A percentile compares a stretch with the other conserved stretches of the same genome.
Evolutionary conservation across 2,329 filamentous ascomycete genomes (phyloP).

Genomic region (Cladosporium sp.): DNA sequence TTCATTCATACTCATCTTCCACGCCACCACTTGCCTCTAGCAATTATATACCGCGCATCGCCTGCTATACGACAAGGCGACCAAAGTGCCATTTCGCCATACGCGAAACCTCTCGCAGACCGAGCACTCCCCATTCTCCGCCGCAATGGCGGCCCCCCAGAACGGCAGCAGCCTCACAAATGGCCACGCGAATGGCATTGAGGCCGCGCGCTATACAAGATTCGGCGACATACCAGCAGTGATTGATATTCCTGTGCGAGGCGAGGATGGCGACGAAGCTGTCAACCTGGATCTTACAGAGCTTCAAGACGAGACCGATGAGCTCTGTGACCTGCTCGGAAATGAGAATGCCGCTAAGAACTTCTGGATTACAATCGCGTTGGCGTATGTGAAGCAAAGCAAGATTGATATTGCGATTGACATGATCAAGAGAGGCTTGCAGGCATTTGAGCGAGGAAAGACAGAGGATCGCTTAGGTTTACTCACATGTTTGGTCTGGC

Average conservation of each 20-base stretch:
- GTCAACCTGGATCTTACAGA: conserved; percentile 93
- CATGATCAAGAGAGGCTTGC: conserved; percentile 67
- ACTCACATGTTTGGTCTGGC: conserved; percentile 81
- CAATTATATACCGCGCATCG: no score
- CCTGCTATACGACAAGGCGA: no score
- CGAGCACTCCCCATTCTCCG: conserved; percentile 5
- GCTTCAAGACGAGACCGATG: conserved; percentile 83
- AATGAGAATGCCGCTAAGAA: conserved; percentile 87
- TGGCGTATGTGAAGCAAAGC: conserved; percentile 93
- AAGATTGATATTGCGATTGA: conserved; percentile 81
- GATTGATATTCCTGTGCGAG: conserved; percentile 61
- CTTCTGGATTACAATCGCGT: conserved; percentile 96
- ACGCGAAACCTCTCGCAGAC: not conserved
- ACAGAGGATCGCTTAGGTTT: conserved; percentile 81
- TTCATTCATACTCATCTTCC: no score
- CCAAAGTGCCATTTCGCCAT: not conserved
- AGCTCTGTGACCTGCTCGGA: conserved; percentile 91
- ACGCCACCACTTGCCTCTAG: no score
- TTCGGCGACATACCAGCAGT: conserved; percentile 60
- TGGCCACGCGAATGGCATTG: conserved; percentile 31
- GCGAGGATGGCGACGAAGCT: conserved; percentile 60
- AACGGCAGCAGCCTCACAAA: conserved; percentile 29
- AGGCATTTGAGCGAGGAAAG: conserved; percentile 59
- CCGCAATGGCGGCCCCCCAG: conserved; percentile 45
- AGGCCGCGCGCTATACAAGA: conserved; percentile 37